These are phyloP conservation scores for Guillardia theta DNA, from an alignment of 78 protist species.

Conservation along the genomic window DNA sequence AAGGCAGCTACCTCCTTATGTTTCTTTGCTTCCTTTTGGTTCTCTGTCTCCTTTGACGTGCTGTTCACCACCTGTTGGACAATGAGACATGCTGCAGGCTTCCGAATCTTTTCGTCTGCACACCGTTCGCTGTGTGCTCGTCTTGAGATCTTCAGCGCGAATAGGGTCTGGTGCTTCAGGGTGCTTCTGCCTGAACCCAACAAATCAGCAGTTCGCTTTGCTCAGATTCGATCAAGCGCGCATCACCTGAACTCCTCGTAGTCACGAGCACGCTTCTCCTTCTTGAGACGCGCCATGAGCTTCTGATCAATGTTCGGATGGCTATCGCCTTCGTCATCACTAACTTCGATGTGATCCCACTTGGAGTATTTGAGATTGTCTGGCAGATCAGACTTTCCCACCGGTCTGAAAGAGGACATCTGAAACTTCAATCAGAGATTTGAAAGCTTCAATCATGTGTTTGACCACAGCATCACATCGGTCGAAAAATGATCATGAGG, in stretches of 20 bases:
- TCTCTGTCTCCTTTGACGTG: background rate
- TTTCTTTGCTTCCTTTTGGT: background rate
- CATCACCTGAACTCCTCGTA: background rate
- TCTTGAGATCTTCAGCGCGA: background rate
- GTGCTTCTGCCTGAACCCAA: background rate
- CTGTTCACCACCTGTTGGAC: background rate
- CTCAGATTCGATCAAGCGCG: background rate
- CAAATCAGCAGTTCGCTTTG: background rate
- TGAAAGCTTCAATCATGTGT: no score
- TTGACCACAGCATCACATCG: no score
- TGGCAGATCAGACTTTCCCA: background rate
- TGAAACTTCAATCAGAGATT: no score
- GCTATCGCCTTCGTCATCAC: background rate
- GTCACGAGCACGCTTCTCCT: background rate
- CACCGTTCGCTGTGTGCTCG: background rate
- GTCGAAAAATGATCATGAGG: no score
- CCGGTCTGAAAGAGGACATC: no score
- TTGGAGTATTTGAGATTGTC: background rate
- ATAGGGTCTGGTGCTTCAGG: conserved; percentile 25
- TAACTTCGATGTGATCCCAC: conserved; percentile 1
- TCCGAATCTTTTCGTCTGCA: background rate
- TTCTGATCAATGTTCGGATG: conserved; percentile 19
- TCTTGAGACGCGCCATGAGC: conserved; percentile 11
- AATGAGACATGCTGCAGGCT: no score
- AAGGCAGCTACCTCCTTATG: background rate